Base-by-base conservation (phyloP, 495 filamentous ascomycete species). In the Chaetomium fimeti region DNA sequence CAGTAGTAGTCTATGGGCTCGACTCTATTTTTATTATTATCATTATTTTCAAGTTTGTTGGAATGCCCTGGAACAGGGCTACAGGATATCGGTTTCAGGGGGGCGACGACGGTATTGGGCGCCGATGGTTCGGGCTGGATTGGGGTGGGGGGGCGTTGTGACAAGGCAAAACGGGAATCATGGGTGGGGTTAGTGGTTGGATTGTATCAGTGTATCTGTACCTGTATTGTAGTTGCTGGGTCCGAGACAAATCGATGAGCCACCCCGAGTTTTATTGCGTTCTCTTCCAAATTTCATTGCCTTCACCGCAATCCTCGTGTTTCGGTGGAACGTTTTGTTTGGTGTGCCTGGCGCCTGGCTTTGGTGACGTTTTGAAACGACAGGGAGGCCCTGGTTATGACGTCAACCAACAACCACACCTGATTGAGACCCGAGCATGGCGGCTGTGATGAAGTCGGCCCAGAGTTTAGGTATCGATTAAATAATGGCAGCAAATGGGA, bases 201-300 rank as follows among this genome's bases (percentile, higher is more conserved):
- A 40, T 62, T 62, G 49, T 55, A 62, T 47, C 5, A 40, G 36
- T 57, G 54, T 42, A 45, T 28, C 15, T 42, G 54, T 38, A 57
- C 8, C n/a, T 56, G 53, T 56, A 56, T 6, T 40, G 22, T 56
- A 40, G 32, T 24, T 28, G 38, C n/a, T 15, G 27, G 55, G 22
- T 11, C 40, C 18, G 38, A 3, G 38, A 57, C 18, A 29, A 5
- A 29, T 55, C 36, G 40, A 58, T 16, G 22, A 43, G 36, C 43
- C 43, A 27, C 36, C 12, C 9, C 40, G 6, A 36, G 32, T 36
- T 36, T 43, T 16, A 16, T 43, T 13, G 11, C 2, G 40, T 13
- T 43, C 13, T 9, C 32, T 36, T 1, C 32, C 5, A 6, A 36
- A 11, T 43, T 22, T 15, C 24, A 24, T 20, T 13, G 12, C 25